phyloP scores from a whole-genome alignment of 1,284 basidiomycete genomes.

The Caloboletus firmus region DNA sequence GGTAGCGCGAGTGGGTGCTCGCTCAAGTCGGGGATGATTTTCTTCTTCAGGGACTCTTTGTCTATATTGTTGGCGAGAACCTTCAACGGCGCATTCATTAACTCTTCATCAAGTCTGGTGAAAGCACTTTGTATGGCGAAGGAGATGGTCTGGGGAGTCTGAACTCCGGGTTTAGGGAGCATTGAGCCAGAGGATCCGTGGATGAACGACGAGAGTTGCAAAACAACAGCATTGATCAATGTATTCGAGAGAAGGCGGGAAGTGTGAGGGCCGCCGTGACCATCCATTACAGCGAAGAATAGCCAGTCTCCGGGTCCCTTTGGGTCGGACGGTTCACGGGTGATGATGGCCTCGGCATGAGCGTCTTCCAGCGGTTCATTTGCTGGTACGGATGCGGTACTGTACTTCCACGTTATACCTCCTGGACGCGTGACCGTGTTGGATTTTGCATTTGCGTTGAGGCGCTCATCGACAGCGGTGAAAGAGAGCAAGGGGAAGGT shows the following conservation, averaged over 20 bases:
- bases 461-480: slow-evolving; percentile 55
- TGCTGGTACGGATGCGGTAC: slow-evolving; percentile 76
- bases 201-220: slow-evolving; percentile 67
- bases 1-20: slow-evolving; percentile 67
- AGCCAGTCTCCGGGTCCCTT: slow-evolving; percentile 68
- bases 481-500: slow-evolving; percentile 59
- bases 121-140: slow-evolving; percentile 79
- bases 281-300: slow-evolving; percentile 91
- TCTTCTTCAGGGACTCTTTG: slow-evolving; percentile 49
- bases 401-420: slow-evolving; percentile 67
- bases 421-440: slow-evolving; percentile 48
- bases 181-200: slow-evolving; percentile 41
- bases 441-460: slow-evolving; percentile 55
- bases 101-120: slow-evolving; percentile 73
- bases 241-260: slow-evolving; percentile 82
- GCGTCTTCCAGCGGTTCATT: slow-evolving; percentile 94
- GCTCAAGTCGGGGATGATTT: slow-evolving; percentile 64
- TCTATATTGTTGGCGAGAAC: slow-evolving; percentile 63
- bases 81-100: slow-evolving; percentile 75
- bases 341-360: slow-evolving; percentile 69
- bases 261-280: slow-evolving; percentile 82
- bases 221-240: slow-evolving; percentile 83
- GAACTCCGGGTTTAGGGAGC: slow-evolving; percentile 31
- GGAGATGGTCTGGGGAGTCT: slow-evolving; percentile 64
- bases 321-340: slow-evolving; percentile 57